Percentiles rank a stretch among this genome's conserved stretches.
Conservation (phyloP, 1,284 basidiomycete genomes). For the Ceratobasidium theobromae region DNA sequence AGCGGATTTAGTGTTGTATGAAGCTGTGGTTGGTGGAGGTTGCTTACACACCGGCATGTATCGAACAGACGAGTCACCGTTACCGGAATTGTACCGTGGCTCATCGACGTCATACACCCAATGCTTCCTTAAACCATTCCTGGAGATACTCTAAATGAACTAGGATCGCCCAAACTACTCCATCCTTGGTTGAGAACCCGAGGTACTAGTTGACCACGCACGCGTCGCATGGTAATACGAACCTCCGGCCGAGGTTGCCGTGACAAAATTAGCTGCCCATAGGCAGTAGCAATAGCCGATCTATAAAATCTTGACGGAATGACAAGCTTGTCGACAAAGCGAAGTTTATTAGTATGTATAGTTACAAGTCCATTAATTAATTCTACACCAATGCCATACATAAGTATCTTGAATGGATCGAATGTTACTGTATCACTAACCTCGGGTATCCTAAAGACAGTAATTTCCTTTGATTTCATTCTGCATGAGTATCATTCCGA, state of each 20-base stretch:
- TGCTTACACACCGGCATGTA: too few species aligned
- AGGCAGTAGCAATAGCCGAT: background rate
- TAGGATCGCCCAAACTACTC: too few species aligned
- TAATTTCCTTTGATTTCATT: constrained; percentile 42
- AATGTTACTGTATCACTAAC: constrained; percentile 36
- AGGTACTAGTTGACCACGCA: too few species aligned
- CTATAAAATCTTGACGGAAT: background rate
- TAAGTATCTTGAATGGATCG: background rate
- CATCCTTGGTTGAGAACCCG: too few species aligned
- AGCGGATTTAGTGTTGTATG: background rate
- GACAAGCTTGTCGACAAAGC: background rate
- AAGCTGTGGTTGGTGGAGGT: background rate
- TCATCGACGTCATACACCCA: background rate
- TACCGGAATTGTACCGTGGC: too few species aligned
- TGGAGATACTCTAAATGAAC: too few species aligned
- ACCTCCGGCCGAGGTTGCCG: too few species aligned
- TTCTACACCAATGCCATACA: background rate
- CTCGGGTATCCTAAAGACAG: constrained; percentile 47
- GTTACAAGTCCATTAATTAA: background rate
- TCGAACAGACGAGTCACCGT: too few species aligned
- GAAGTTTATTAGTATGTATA: background rate
- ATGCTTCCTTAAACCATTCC: too few species aligned
- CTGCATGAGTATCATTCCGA: background rate
- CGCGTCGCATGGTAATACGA: too few species aligned
- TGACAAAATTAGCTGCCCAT: too few species aligned